These are phyloP conservation scores for Nemania diffusa DNA, from an alignment of 2,329 filamentous ascomycete species.

Conservation along the genomic window DNA sequence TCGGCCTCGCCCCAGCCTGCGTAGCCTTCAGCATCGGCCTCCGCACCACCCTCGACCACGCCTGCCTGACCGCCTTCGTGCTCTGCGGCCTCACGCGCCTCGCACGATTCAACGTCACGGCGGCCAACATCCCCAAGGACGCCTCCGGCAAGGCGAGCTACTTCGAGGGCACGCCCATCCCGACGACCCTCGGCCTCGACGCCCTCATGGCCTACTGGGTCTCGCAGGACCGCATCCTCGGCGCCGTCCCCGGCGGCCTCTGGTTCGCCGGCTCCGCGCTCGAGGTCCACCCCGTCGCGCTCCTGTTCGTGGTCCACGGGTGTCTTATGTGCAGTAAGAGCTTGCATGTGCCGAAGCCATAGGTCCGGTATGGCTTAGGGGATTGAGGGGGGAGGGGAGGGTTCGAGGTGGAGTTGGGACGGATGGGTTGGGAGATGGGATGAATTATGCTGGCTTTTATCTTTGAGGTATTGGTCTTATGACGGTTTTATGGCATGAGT, in stretches of 20 bases:
- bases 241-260: constrained; percentile 80
- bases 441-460: neutral
- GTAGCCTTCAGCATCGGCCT: constrained; percentile 90
- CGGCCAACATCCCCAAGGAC: constrained; percentile 89
- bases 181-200: constrained; percentile 84
- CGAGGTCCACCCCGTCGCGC: constrained; percentile 85
- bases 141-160: constrained; percentile 90
- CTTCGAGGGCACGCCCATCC: constrained; percentile 97
- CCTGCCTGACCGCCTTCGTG: constrained; percentile 86
- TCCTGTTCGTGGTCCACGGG: constrained; percentile 87
- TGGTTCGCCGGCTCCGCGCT: constrained; percentile 72
- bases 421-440: neutral
- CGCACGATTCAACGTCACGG: constrained; percentile 97
- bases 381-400: neutral
- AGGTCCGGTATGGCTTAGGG: constrained; percentile 27
- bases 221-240: constrained; percentile 79
- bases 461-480: neutral
- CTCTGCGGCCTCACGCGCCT: constrained; percentile 93
- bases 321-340: constrained; percentile 96
- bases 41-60: constrained; percentile 83
- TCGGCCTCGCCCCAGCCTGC: constrained; percentile 88
- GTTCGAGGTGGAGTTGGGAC: neutral
- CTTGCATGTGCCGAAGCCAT: constrained; percentile 92
- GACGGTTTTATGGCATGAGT: neutral
- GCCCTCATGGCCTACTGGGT: constrained; percentile 92